Conservation (phyloP, 805 yeast species). For the Kodamaea lidongshanica region DNA sequence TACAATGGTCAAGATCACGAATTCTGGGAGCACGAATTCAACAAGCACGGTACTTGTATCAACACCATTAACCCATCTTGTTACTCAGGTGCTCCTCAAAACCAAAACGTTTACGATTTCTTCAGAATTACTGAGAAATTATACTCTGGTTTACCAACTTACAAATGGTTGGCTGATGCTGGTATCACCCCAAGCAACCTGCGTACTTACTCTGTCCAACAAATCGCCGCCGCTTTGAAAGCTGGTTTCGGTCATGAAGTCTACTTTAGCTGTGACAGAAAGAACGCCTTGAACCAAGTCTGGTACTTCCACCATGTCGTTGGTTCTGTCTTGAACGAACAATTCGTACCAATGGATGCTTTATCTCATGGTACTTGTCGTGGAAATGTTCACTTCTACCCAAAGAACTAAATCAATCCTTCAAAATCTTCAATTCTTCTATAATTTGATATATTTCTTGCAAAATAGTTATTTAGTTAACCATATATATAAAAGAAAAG, state of each 20-base stretch:
- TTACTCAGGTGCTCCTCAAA: slow-evolving; percentile 36
- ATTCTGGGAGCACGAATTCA: slow-evolving; percentile 86
- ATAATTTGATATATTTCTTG: too few species aligned
- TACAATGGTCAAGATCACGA: slow-evolving; percentile 52
- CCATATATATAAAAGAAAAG: too few species aligned
- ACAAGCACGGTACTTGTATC: slow-evolving; percentile 91
- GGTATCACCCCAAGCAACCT: slow-evolving; percentile 64
- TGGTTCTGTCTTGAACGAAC: slow-evolving; percentile 11
- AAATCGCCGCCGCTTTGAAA: slow-evolving; percentile 46
- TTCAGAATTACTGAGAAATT: slow-evolving; percentile 53
- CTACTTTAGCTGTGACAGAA: slow-evolving; percentile 52
- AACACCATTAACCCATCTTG: slow-evolving; percentile 69
- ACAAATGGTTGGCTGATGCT: slow-evolving; percentile 50
- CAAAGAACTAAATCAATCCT: slow-evolving; percentile 5
- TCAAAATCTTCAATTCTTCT: too few species aligned
- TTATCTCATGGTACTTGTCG: slow-evolving; percentile 7
- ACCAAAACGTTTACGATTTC: slow-evolving; percentile 59
- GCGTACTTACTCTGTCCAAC: slow-evolving; percentile 50
- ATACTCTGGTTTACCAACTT: slow-evolving; percentile 58
- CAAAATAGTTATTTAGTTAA: too few species aligned
- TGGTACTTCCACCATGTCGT: slow-evolving; percentile 18
- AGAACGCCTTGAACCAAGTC: slow-evolving; percentile 24
- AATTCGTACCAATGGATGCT: slow-evolving; percentile 6
- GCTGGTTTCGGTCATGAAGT: slow-evolving; percentile 48
- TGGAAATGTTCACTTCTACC: slow-evolving; percentile 4